These are phyloP conservation scores for Penicillium longicatenatum DNA, from an alignment of 495 filamentous ascomycete genomes.

Conservation along the genomic window DNA sequence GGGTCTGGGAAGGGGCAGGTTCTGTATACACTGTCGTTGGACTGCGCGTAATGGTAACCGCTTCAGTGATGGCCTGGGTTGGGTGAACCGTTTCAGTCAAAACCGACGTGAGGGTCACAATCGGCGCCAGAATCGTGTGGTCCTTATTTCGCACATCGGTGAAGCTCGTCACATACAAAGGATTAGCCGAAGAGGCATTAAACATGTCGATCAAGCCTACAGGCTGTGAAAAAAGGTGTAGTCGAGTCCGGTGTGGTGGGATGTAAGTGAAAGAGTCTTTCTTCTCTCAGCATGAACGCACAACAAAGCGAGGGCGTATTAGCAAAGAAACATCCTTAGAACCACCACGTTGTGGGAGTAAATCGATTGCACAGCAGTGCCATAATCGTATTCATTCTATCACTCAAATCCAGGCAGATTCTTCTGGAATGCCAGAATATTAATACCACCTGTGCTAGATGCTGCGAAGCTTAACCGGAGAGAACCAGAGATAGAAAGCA, in stretches of 20 bases:
- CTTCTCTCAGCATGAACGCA: neutral
- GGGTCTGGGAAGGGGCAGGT: neutral
- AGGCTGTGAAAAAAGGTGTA: slow-evolving; percentile 2
- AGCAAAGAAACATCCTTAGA: slow-evolving; percentile 4
- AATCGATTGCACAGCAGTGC: neutral
- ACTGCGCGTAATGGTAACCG: neutral
- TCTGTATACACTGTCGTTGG: neutral
- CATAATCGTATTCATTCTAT: neutral
- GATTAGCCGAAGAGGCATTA: slow-evolving; percentile 6
- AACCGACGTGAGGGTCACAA: slow-evolving; percentile 13
- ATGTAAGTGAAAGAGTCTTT: neutral
- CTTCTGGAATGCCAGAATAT: neutral
- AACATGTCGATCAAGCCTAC: slow-evolving; percentile 15
- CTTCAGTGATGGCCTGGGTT: slow-evolving; percentile 8
- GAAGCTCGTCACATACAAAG: neutral
- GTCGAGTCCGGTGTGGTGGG: neutral
- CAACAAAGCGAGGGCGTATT: neutral
- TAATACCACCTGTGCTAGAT: neutral
- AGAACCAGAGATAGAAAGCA: slow-evolving; percentile 22
- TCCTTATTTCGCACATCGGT: neutral
- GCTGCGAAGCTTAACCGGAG: neutral
- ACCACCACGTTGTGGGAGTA: neutral
- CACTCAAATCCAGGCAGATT: neutral
- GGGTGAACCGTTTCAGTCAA: slow-evolving; percentile 16
- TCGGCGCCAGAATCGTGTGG: neutral